Conservation (phyloP, 345 rosid species). For the Populus euphratica region DNA sequence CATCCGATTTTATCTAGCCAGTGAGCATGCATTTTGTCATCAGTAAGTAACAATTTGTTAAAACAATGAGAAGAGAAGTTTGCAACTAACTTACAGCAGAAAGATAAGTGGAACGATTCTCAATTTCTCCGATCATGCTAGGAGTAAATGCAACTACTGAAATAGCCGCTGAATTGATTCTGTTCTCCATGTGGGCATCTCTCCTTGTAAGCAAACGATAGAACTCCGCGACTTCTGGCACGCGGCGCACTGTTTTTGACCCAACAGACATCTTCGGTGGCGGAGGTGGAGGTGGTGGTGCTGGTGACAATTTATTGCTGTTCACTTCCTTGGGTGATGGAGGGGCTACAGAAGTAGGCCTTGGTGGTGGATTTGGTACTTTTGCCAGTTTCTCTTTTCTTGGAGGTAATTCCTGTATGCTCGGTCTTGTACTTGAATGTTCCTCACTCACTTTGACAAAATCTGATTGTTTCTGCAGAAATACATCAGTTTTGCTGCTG, state of each 20-base stretch:
- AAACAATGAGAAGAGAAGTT: neutral
- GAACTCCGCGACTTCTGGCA: slow-evolving; percentile 75
- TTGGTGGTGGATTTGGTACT: slow-evolving; percentile 40
- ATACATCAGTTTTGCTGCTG: slow-evolving; percentile 23
- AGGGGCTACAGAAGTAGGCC: slow-evolving; percentile 15
- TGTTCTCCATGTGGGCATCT: slow-evolving; percentile 51
- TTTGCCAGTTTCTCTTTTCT: slow-evolving; percentile 26
- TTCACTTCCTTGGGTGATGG: slow-evolving; percentile 20
- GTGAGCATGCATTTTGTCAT: neutral
- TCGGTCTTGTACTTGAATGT: slow-evolving; percentile 16
- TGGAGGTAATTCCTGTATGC: slow-evolving; percentile 18
- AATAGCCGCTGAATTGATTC: slow-evolving; percentile 32
- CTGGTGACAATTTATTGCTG: slow-evolving; percentile 23
- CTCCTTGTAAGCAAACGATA: slow-evolving; percentile 75
- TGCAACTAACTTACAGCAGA: slow-evolving; percentile 65
- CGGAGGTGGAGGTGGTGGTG: slow-evolving; percentile 73
- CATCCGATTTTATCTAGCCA: slow-evolving; percentile 81
- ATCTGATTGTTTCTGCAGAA: slow-evolving; percentile 44
- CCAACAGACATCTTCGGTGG: slow-evolving; percentile 51
- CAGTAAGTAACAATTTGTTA: neutral
- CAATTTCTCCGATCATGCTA: slow-evolving; percentile 96
- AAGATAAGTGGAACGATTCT: slow-evolving; percentile 82
- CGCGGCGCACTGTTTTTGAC: slow-evolving; percentile 62
- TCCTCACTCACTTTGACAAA: slow-evolving; percentile 32
- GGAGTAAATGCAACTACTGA: slow-evolving; percentile 39